phyloP scores from a whole-genome alignment of 495 filamentous ascomycete species.

The Hypoxylon lienhwacheense region DNA sequence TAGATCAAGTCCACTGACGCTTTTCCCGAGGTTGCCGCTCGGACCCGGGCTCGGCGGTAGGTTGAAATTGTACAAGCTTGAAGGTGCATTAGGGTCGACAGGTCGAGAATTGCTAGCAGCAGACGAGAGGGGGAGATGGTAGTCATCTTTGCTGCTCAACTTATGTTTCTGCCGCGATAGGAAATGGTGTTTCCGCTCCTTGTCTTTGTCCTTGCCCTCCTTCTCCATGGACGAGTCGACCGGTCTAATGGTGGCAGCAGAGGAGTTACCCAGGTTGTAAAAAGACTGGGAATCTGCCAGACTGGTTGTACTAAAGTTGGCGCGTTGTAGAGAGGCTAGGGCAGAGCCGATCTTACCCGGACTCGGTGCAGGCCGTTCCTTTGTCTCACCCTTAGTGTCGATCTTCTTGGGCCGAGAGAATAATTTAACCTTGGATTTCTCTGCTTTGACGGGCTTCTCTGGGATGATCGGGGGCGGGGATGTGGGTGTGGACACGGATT shows the following conservation, averaged over 20 bases:
- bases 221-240: slow-evolving; percentile 45
- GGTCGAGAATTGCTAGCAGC: slow-evolving; percentile 87
- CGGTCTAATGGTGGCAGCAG: slow-evolving; percentile 71
- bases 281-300: slow-evolving; percentile 74
- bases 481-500: slow-evolving; percentile 34
- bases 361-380: slow-evolving; percentile 73
- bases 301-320: slow-evolving; percentile 76
- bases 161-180: slow-evolving; percentile 91
- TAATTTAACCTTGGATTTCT: slow-evolving; percentile 88
- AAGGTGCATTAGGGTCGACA: slow-evolving; percentile 79
- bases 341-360: slow-evolving; percentile 74
- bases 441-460: slow-evolving; percentile 68
- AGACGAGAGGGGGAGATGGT: slow-evolving; percentile 81
- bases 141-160: slow-evolving; percentile 75
- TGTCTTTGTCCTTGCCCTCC: slow-evolving; percentile 55
- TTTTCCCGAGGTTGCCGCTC: slow-evolving; percentile 69
- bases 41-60: slow-evolving; percentile 73
- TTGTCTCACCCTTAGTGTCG: slow-evolving; percentile 69
- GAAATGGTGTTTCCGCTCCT: slow-evolving; percentile 80
- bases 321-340: slow-evolving; percentile 61
- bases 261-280: slow-evolving; percentile 82
- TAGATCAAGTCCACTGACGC: slow-evolving; percentile 79
- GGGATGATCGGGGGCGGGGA: slow-evolving; percentile 50
- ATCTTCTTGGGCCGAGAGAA: slow-evolving; percentile 89
- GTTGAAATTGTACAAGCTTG: slow-evolving; percentile 74